Percentiles rank a stretch among this genome's conserved stretches.
Conservation (phyloP, 2,329 filamentous ascomycete genomes). For the Trichophyton verrucosum region DNA sequence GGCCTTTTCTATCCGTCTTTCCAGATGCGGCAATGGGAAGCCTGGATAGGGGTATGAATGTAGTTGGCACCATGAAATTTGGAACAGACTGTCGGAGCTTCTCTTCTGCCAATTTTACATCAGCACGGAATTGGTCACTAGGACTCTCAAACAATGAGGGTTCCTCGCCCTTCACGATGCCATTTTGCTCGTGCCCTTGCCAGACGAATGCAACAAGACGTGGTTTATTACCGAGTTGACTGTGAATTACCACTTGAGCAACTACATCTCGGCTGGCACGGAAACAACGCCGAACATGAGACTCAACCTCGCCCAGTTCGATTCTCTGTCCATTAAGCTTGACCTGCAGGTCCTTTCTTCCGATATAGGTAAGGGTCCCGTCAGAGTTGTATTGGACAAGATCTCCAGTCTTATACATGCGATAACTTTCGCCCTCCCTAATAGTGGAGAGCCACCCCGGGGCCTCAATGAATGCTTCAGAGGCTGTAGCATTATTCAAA, state of each 20-base stretch:
- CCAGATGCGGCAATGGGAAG: conserved; percentile 25
- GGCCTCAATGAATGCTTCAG: conserved; percentile 13
- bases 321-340: conserved; percentile 75
- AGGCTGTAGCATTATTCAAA: conserved; percentile 16
- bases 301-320: conserved; percentile 75
- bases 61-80: conserved; percentile 15
- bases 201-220: conserved; percentile 12
- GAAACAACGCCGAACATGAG: conserved; percentile 38
- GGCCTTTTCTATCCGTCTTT: conserved; percentile 22
- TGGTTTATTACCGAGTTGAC: neutral
- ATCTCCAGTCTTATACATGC: conserved; percentile 18
- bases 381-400: conserved; percentile 15
- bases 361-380: conserved; percentile 13
- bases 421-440: neutral
- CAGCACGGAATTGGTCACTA: neutral
- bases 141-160: neutral
- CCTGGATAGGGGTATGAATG: conserved; percentile 6
- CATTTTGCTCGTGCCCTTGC: neutral
- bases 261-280: conserved; percentile 1
- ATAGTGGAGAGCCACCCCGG: conserved; percentile 12
- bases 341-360: conserved; percentile 45
- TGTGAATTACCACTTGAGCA: conserved; percentile 6
- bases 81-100: conserved; percentile 10
- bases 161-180: neutral
- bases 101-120: neutral